Conservation (phyloP, 2,329 filamentous ascomycete genomes). For the Xylaria sp. region DNA sequence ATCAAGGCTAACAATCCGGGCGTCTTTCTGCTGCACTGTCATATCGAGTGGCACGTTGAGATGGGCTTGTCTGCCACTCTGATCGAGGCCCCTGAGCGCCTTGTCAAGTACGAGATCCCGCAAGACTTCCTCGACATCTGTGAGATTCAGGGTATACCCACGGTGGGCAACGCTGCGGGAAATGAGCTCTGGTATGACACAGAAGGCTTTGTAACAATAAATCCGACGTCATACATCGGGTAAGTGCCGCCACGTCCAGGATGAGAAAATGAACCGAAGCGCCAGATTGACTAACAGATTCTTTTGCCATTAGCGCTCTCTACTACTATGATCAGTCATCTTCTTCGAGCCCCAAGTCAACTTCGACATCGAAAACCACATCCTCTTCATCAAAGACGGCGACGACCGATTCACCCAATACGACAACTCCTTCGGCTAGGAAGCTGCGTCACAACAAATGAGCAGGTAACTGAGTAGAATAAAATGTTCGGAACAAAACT, state of each 20-base stretch:
- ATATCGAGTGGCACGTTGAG: constrained; percentile 71
- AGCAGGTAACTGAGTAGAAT: constrained; percentile 14
- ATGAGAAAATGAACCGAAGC: neutral
- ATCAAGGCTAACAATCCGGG: constrained; percentile 65
- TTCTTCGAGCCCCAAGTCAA: constrained; percentile 12
- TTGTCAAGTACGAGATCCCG: constrained; percentile 66
- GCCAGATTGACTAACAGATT: constrained; percentile 16
- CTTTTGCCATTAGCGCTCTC: constrained; percentile 22
- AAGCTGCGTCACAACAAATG: constrained; percentile 10
- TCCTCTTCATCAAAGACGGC: neutral
- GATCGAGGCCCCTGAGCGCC: constrained; percentile 67
- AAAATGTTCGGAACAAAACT: neutral
- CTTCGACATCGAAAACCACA: neutral
- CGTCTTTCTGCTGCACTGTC: constrained; percentile 67
- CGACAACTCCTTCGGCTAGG: neutral
- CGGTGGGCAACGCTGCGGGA: constrained; percentile 73
- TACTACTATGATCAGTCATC: constrained; percentile 1
- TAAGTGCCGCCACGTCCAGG: constrained; percentile 33
- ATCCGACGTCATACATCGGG: constrained; percentile 46
- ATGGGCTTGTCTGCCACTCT: constrained; percentile 67
- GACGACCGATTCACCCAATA: neutral
- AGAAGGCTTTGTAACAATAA: constrained; percentile 46
- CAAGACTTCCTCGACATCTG: constrained; percentile 65
- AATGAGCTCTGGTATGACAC: constrained; percentile 45
- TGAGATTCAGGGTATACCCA: constrained; percentile 59